Evolutionary conservation across 2,329 filamentous ascomycete genomes (phyloP).

Genomic region (Bipolaris zeicola): DNA sequence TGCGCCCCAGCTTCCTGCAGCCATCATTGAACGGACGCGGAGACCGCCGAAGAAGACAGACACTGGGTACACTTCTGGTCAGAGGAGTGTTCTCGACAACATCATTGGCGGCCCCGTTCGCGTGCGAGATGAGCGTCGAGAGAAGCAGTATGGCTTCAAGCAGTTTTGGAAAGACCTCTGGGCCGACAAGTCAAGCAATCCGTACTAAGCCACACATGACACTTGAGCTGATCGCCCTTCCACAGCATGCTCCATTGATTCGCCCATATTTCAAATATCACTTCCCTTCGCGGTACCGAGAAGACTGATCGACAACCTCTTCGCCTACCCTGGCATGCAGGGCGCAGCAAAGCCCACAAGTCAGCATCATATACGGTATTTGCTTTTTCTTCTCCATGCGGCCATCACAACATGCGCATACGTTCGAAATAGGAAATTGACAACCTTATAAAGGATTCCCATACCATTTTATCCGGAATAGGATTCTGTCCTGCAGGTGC

Average conservation of each 20-base stretch:
- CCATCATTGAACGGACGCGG: conserved; percentile 72
- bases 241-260: neutral
- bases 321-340: conserved; percentile 13
- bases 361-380: neutral
- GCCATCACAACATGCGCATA: conserved; percentile 10
- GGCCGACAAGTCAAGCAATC: conserved; percentile 16
- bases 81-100: conserved; percentile 65
- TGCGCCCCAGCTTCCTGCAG: conserved; percentile 73
- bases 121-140: conserved; percentile 74
- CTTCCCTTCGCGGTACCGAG: conserved; percentile 1
- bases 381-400: neutral
- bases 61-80: conserved; percentile 45
- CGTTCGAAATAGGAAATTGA: conserved; percentile 10
- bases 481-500: conserved; percentile 6
- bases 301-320: conserved; percentile 1
- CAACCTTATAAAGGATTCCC: neutral
- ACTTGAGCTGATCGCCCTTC: neutral
- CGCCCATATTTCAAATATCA: conserved; percentile 1
- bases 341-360: neutral
- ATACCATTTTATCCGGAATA: neutral
- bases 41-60: conserved; percentile 50
- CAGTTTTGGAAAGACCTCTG: conserved; percentile 90
- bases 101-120: conserved; percentile 62
- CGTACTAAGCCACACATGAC: conserved; percentile 10
- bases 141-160: conserved; percentile 78